Base-by-base conservation (phyloP, 768 basidiomycete genomes). In the Xerocomellus intermedius region DNA sequence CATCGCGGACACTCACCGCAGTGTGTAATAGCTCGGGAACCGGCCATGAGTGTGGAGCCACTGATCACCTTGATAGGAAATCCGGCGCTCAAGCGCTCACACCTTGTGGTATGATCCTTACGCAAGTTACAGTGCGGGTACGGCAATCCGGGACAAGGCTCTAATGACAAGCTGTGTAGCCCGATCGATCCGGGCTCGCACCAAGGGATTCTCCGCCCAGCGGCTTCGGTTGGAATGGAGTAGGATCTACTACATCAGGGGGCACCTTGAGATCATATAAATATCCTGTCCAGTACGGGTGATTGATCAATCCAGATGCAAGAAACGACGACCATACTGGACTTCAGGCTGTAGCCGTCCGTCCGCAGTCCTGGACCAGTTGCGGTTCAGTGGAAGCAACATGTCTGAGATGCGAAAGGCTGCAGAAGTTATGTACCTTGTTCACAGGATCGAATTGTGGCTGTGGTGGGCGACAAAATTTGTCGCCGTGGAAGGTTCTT, bases 331-430 rank as follows among this genome's bases (percentile, higher is more conserved):
- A 7, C 69, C 83, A 65, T 62, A 91, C 87, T 96, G 82, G 30
- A 95, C 75, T 74, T 96, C 93, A 3, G 90, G 91, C 62, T 92
- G 92, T 42, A 98, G 74, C 84, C 87, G 96, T 24, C 69, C 69
- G 28, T 56, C 36, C 1, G 64, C 48, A 0, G 64, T 70, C 54
- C 68, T 70, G 30, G 13, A 14, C n/a, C n/a, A n/a, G n/a, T n/a
- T 16, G 47, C 19, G 1, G 19, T 48, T 53, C 44, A 56, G 45
- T 38, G 12, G 2, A 38, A n/a, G 35, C 44, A 54, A 48, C 33
- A 46, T 41, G 22, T 24, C 10, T 16, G 19, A 30, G 14, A 45
- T 42, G 24, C 35, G 10, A 32, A n/a, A n/a, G n/a, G n/a, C n/a
- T n/a, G n/a, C n/a, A n/a, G n/a, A n/a, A n/a, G n/a, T n/a, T n/a